phyloP scores from a whole-genome alignment of 345 rosid genomes.

The Bruguiera parviflora region DNA sequence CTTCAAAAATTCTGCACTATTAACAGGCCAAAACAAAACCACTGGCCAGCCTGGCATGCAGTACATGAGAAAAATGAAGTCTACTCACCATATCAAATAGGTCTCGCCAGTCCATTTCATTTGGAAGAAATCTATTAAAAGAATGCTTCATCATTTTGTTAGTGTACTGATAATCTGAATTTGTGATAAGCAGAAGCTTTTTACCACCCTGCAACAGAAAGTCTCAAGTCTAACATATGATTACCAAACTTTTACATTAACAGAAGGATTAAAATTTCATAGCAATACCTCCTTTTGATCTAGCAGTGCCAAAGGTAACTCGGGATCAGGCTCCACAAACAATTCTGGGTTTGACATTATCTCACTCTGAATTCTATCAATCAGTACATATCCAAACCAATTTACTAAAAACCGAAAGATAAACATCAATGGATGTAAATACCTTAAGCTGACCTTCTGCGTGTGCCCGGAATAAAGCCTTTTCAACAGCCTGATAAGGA shows the following conservation, averaged over 20 bases:
- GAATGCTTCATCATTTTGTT: conserved; percentile 98
- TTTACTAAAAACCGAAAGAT: not conserved
- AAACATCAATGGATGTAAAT: conserved; percentile 2
- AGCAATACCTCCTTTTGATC: conserved; percentile 89
- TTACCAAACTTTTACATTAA: conserved; percentile 1
- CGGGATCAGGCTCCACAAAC: conserved; percentile 95
- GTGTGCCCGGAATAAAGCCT: conserved; percentile 94
- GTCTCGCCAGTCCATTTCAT: conserved; percentile 90
- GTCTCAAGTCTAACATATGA: conserved; percentile 16
- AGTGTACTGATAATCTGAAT: conserved; percentile 90
- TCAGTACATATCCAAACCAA: conserved; percentile 16
- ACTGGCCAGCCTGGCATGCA: conserved; percentile 6
- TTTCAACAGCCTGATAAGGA: conserved; percentile 79
- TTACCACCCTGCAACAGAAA: conserved; percentile 76
- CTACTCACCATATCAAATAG: conserved; percentile 76
- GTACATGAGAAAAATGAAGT: conserved; percentile 2
- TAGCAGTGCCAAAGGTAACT: conserved; percentile 82
- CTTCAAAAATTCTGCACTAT: not conserved
- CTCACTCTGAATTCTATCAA: conserved; percentile 55
- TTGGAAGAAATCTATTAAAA: conserved; percentile 82
- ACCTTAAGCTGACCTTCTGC: conserved; percentile 98
- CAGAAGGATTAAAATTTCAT: conserved; percentile 2
- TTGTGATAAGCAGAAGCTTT: conserved; percentile 90
- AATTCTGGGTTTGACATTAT: conserved; percentile 94
- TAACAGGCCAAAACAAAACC: not conserved